Evolutionary conservation across 306 rosid genomes (phyloP), one percentile per base, ranked within the genome.

Genomic region (Hippophae tibetana): DNA sequence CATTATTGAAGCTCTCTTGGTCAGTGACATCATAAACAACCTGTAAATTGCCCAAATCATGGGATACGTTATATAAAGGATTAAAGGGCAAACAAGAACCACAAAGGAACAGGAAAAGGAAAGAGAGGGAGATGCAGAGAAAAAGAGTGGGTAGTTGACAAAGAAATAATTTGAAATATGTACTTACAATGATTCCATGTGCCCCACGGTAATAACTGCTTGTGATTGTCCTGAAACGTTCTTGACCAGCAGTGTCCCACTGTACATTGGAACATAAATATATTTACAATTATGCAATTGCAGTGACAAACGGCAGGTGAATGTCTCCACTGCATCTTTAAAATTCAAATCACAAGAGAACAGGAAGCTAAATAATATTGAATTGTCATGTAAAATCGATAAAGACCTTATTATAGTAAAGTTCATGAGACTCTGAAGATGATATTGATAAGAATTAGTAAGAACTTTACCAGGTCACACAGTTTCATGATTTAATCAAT

Each of bases 231-330:
- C 97, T 87, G 58, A 93, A 93, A 73, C 99, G 99, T 72, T 93
- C 99, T 76, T 93, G 99, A 38, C 99, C 99, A 74, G 99, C 99
- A 42, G 99, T 93, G 76, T 93, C 99, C 99, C 99, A 93, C 99
- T 93, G 75, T 74, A 69, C 14, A 49, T 56, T 66, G 38, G 70
- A 60, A 63, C 59, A 48, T 41, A 52, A 2, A 54, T 11, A 62
- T 68, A 72, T 69, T 51, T 13, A 49, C 43, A 55, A 57, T 77
- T 31, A 59, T 31, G 13, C 40, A 26, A 64, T 10, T 13, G 9
- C 44, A 31, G 56, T 18, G 18, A 57, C 31, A 45, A 40, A 57
- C 25, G 38, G 4, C 7, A 71, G 43, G 43, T 23, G 31, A 31
- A 2, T 31, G 3, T 31, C 38, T 2, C 38, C 38, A 31, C 38